phyloP scores from a whole-genome alignment of 352 stramenopile genomes.

The Phytophthora citrophthora region DNA sequence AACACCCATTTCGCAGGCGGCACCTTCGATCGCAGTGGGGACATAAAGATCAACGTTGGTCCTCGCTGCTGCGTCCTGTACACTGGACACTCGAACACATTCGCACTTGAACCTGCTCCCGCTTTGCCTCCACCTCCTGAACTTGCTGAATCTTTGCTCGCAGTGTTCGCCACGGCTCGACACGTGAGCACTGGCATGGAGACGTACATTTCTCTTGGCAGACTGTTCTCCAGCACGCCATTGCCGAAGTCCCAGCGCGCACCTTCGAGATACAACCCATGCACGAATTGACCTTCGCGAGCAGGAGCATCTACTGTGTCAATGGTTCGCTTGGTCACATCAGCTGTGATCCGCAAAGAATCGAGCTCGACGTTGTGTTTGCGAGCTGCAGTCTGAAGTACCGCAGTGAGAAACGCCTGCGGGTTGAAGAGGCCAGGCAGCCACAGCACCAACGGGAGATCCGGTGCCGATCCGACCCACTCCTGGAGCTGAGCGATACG shows the following conservation, averaged over 20 bases:
- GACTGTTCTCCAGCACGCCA: slow-evolving; percentile 79
- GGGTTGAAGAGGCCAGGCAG: slow-evolving; percentile 86
- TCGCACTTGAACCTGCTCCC: slow-evolving; percentile 15
- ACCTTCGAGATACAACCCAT: slow-evolving; percentile 91
- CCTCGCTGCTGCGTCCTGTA: slow-evolving; percentile 93
- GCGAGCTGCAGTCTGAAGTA: slow-evolving; percentile 77
- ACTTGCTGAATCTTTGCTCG: slow-evolving; percentile 41
- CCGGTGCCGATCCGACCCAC: slow-evolving; percentile 77
- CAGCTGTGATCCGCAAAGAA: slow-evolving; percentile 74
- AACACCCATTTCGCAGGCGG: slow-evolving; percentile 91
- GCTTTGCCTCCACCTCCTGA: slow-evolving; percentile 23
- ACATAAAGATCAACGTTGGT: slow-evolving; percentile 90
- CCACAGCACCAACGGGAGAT: slow-evolving; percentile 87
- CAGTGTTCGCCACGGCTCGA: slow-evolving; percentile 63
- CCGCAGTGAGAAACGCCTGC: slow-evolving; percentile 84
- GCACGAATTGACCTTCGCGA: slow-evolving; percentile 91
- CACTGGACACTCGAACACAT: slow-evolving; percentile 87
- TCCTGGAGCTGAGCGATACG: slow-evolving; percentile 89
- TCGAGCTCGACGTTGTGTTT: slow-evolving; percentile 87
- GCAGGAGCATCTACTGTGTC: slow-evolving; percentile 82
- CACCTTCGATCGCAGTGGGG: slow-evolving; percentile 87
- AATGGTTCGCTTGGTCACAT: slow-evolving; percentile 90
- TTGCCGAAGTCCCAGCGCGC: slow-evolving; percentile 87
- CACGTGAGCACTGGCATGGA: slow-evolving; percentile 93
- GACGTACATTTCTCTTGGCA: slow-evolving; percentile 92